phyloP scores from a whole-genome alignment of 805 yeast species.

The Candida lessepsii region DNA sequence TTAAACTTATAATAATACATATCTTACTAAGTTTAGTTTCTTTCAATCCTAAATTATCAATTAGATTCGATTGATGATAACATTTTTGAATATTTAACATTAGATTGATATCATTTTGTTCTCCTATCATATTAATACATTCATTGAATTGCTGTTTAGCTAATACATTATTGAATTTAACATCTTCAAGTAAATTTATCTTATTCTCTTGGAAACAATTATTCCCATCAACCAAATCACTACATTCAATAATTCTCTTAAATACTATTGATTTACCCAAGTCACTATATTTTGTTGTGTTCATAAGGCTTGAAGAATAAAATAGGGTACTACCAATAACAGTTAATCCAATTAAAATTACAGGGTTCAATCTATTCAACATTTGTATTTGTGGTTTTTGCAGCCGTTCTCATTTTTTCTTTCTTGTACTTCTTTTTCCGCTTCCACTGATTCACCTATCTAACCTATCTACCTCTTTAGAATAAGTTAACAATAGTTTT shows the following conservation, averaged over 20 bases:
- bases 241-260: conserved; percentile 16
- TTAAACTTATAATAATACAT: conserved; percentile 4
- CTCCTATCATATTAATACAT: conserved; percentile 19
- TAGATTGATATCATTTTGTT: conserved; percentile 19
- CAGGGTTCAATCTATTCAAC: conserved; percentile 2
- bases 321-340: neutral
- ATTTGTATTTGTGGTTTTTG: conserved; percentile 5
- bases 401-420: neutral
- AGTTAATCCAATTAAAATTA: conserved; percentile 1
- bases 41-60: conserved; percentile 9
- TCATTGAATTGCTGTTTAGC: conserved; percentile 6
- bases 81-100: conserved; percentile 25
- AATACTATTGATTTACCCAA: conserved; percentile 8
- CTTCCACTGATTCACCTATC: too few relatives aligned
- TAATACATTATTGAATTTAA: neutral
- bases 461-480: too few relatives aligned
- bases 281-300: neutral
- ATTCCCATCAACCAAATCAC: conserved; percentile 19
- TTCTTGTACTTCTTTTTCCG: too few relatives aligned
- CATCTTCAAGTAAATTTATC: conserved; percentile 12
- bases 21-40: neutral
- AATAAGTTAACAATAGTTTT: too few relatives aligned
- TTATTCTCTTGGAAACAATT: conserved; percentile 19
- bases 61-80: conserved; percentile 21
- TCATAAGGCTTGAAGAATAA: neutral